phyloP scores from a whole-genome alignment of 2,329 filamentous ascomycete species.

The Dothistroma pini region DNA sequence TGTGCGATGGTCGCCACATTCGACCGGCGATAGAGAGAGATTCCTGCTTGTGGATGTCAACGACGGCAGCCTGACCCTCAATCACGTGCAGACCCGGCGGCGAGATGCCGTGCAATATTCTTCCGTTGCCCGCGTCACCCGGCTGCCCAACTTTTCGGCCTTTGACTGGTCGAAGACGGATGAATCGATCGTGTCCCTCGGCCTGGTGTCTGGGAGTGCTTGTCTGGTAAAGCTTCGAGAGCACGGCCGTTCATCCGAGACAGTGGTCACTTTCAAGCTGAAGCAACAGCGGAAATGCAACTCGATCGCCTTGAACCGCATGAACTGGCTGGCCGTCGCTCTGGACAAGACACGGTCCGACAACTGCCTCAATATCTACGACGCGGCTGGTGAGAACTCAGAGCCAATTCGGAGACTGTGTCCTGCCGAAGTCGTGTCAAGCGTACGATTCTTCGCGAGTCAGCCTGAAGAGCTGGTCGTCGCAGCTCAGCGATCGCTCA shows the following conservation, averaged over 20 bases:
- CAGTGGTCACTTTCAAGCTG: slow-evolving; percentile 61
- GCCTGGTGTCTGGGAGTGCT: slow-evolving; percentile 70
- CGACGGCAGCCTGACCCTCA: slow-evolving; percentile 57
- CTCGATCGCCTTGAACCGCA: slow-evolving; percentile 74
- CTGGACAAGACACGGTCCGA: slow-evolving; percentile 79
- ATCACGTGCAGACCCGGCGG: slow-evolving; percentile 44
- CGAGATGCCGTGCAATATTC: slow-evolving; percentile 49
- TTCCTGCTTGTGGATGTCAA: slow-evolving; percentile 61
- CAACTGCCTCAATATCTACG: slow-evolving; percentile 77
- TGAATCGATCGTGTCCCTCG: slow-evolving; percentile 68
- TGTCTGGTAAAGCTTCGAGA: slow-evolving; percentile 71
- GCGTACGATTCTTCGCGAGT: slow-evolving; percentile 76
- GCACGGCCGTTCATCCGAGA: slow-evolving; percentile 42
- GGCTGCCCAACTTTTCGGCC: slow-evolving; percentile 59
- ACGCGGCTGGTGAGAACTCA: slow-evolving; percentile 58
- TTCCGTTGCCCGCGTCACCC: slow-evolving; percentile 45
- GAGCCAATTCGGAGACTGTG: slow-evolving; percentile 55
- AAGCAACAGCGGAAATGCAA: slow-evolving; percentile 76
- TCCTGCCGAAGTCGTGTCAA: slow-evolving; percentile 69
- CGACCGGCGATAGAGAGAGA: slow-evolving; percentile 50
- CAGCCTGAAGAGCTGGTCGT: slow-evolving; percentile 71
- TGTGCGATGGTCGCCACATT: slow-evolving; percentile 61
- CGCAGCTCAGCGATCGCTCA: slow-evolving; percentile 69
- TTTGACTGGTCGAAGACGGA: slow-evolving; percentile 63
- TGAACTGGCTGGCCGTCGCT: slow-evolving; percentile 68